These are phyloP conservation scores for Rhododendron mucronatum DNA, from an alignment of 148 eudicot species.

Conservation along the genomic window DNA sequence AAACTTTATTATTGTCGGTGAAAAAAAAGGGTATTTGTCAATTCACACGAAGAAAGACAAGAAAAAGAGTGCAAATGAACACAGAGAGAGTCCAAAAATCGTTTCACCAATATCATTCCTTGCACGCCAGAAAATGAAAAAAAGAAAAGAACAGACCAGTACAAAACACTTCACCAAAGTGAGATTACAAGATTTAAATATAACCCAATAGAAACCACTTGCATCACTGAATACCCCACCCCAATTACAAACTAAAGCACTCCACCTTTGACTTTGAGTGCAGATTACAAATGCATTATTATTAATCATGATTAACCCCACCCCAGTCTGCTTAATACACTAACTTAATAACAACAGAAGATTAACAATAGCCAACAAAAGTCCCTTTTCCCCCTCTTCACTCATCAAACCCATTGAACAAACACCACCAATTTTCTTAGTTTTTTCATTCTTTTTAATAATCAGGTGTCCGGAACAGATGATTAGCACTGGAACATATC, in stretches of 20 bases:
- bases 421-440: background rate
- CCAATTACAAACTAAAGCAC: background rate
- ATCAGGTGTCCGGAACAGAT: background rate
- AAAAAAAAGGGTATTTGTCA: too few species aligned
- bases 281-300: background rate
- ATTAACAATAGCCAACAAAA: background rate
- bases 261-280: background rate
- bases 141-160: background rate
- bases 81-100: background rate
- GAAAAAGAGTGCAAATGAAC: too few species aligned
- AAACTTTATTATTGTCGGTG: too few species aligned
- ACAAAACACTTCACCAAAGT: background rate
- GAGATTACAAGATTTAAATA: background rate
- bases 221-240: background rate
- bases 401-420: background rate
- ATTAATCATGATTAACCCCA: background rate
- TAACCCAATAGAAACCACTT: background rate
- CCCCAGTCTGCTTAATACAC: background rate
- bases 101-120: background rate
- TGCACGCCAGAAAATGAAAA: background rate
- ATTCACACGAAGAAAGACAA: too few species aligned
- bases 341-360: background rate
- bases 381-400: background rate
- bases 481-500: conserved; percentile 29
- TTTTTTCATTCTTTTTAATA: background rate